phyloP scores from a whole-genome alignment of 108 stramenopile species.

The Pseudonitzschia delicatissima region DNA sequence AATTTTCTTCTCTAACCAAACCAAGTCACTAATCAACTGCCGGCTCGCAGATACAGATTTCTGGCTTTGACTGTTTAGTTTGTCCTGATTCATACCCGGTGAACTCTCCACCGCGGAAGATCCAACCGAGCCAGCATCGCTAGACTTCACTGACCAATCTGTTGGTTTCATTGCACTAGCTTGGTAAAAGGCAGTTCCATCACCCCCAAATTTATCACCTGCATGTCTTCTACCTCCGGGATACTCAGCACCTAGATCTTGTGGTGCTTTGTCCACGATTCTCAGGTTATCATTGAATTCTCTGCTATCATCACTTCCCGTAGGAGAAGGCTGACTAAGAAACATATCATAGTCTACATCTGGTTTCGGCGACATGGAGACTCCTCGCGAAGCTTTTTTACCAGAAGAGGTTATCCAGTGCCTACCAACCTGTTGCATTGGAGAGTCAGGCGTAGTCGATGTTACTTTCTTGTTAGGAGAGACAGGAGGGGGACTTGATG shows the following conservation, averaged over 20 bases:
- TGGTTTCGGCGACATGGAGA: constrained; percentile 1
- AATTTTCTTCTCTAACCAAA: constrained; percentile 79
- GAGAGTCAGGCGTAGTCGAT: not conserved
- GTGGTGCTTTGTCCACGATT: constrained; percentile 8
- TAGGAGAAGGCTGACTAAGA: constrained; percentile 28
- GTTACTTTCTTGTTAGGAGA: not conserved
- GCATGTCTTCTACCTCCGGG: constrained; percentile 42
- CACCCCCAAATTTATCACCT: constrained; percentile 33
- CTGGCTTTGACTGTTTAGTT: not conserved
- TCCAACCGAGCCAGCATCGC: constrained; percentile 25
- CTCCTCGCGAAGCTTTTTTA: not conserved
- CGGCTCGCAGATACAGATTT: constrained; percentile 29
- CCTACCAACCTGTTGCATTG: constrained; percentile 9
- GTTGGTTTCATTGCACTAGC: constrained; percentile 41
- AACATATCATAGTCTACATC: constrained; percentile 14
- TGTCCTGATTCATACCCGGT: not conserved
- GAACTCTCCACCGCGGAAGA: constrained; percentile 34
- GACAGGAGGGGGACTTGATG: not conserved
- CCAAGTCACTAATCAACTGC: constrained; percentile 62
- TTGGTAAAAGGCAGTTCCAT: constrained; percentile 54
- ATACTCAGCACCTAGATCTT: not conserved
- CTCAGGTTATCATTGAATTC: not conserved
- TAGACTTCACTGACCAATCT: constrained; percentile 41
- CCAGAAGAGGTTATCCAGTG: constrained; percentile 3
- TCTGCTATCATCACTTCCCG: not conserved